Evolutionary conservation across 495 filamentous ascomycete species (phyloP), one percentile per base, ranked within the genome.

Genomic region (Penicillium desertorum): DNA sequence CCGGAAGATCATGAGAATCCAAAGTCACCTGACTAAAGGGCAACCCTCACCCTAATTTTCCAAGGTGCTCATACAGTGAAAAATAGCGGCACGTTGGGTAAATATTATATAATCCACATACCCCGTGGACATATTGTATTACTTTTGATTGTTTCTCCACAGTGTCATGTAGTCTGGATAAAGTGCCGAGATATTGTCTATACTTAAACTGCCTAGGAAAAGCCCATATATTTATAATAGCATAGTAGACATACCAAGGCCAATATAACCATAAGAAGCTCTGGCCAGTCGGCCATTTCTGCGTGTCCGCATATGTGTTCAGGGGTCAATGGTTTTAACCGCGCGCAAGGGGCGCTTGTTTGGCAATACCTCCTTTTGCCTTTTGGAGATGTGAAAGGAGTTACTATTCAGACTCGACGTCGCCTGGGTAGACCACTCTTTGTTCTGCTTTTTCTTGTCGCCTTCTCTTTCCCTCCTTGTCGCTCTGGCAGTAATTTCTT

Each of bases 291-390:
- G 17, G 48, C 48, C 29, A 37, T n/a, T 32, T 36, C 14, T 25
- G 22, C 32, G 34, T 22, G 29, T 7, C 48, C 22, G 22, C 36
- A 23, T 12, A 51, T 37, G 48, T 20, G 34, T 44, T 66, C 66
- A 66, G 66, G 64, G 67, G 67, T 27, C 49, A 52, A 30, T 56
- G 54, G 57, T 64, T 32, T 43, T 71, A 77, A 63, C 63, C 75
- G 75, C 75, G 75, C 73, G 70, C 67, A 74, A 75, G 69, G 68
- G 67, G 74, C 73, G 73, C 68, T 71, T 75, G 69, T 69, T 71
- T 71, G 45, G 58, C 36, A 55, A 52, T 46, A 70, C 64, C 71
- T 73, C 70, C 70, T 74, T 74, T 73, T 68, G 60, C 52, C 44
- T 65, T 65, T 65, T 64, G 59, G 43, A 50, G 55, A 61, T 62